Conservation (phyloP, 352 stramenopile genomes). For the Phytophthora cajani region DNA sequence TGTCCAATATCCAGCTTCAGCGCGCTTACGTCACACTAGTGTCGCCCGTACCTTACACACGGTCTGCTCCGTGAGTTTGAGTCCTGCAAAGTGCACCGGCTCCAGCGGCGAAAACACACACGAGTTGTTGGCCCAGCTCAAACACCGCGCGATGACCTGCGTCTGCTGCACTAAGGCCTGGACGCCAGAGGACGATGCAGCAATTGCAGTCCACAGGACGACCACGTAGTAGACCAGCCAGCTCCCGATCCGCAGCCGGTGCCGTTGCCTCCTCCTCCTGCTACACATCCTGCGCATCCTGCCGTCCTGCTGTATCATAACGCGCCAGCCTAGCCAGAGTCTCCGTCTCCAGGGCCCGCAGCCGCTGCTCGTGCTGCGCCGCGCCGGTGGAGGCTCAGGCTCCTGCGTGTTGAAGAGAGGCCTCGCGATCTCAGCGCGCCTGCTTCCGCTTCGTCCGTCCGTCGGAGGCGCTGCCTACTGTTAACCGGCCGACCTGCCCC, state of each 20-base stretch:
- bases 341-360: not conserved
- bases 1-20: not conserved
- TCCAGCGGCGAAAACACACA: slow-evolving; percentile 63
- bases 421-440: not conserved
- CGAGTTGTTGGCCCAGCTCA: slow-evolving; percentile 53
- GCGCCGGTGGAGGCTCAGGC: not conserved
- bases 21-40: not conserved
- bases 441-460: not conserved
- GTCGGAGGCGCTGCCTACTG: not conserved
- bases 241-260: not conserved
- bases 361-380: not conserved
- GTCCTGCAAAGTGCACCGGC: slow-evolving; percentile 48
- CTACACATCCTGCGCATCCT: not conserved
- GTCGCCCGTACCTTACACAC: slow-evolving; percentile 53
- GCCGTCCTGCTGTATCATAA: slow-evolving; percentile 9
- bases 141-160: slow-evolving; percentile 67
- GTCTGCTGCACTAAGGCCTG: slow-evolving; percentile 59
- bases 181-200: slow-evolving; percentile 11
- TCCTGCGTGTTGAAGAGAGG: not conserved
- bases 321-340: not conserved
- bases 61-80: slow-evolving; percentile 65
- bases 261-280: not conserved
- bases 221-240: not conserved
- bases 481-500: not conserved
- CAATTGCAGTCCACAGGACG: not conserved